A percentile compares a stretch with the other conserved stretches of the same genome.
Conservation (phyloP, 2,329 filamentous ascomycete genomes). For the Leptographium wingfieldii region DNA sequence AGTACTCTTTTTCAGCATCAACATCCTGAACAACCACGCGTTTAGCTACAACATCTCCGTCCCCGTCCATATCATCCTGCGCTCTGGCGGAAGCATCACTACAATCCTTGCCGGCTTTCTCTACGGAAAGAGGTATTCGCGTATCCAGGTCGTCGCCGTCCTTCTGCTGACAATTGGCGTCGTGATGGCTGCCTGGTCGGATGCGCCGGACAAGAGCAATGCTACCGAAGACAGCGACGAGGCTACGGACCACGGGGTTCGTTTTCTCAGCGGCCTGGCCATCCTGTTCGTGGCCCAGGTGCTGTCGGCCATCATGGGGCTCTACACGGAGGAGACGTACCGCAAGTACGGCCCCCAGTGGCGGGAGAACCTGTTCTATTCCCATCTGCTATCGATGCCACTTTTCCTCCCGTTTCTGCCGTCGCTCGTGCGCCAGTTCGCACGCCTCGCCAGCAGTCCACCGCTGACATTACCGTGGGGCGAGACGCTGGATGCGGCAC, state of each 20-base stretch:
- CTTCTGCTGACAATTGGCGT: conserved; percentile 75
- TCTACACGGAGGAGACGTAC: conserved; percentile 90
- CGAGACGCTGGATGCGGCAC: conserved; percentile 17
- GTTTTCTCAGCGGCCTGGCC: conserved; percentile 56
- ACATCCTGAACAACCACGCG: conserved; percentile 92
- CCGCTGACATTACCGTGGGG: conserved; percentile 37
- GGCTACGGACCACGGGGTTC: conserved; percentile 19
- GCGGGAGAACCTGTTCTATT: conserved; percentile 96
- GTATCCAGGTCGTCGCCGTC: conserved; percentile 70
- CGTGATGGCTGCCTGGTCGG: conserved; percentile 76
- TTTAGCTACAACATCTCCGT: conserved; percentile 96
- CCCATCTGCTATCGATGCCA: conserved; percentile 57
- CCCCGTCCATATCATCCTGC: conserved; percentile 89
- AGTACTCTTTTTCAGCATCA: conserved; percentile 81
- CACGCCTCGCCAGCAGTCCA: conserved; percentile 49
- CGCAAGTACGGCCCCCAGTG: conserved; percentile 75
- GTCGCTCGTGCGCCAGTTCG: conserved; percentile 51
- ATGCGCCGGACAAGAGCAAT: conserved; percentile 61
- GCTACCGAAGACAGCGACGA: conserved; percentile 4
- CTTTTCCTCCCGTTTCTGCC: conserved; percentile 63
- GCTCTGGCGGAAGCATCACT: conserved; percentile 89
- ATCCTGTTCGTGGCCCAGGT: conserved; percentile 83
- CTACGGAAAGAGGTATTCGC: conserved; percentile 74
- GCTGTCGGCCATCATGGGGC: conserved; percentile 84
- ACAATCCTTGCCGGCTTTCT: conserved; percentile 86